phyloP scores from a whole-genome alignment of 78 protist genomes.

The Protostelium mycophagum region DNA sequence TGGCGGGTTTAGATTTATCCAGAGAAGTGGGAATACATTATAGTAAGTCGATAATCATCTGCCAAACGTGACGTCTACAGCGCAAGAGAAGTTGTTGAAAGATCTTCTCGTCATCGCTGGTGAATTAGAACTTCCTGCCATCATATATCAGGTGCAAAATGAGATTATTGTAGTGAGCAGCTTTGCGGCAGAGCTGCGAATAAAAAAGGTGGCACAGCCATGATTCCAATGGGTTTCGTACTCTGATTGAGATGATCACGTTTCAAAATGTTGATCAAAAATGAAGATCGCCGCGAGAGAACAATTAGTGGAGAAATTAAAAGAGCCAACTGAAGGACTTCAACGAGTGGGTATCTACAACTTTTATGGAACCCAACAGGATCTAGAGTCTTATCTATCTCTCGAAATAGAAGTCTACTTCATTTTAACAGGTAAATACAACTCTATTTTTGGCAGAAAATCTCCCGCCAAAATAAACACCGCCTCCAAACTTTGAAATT shows the following conservation, averaged over 20 bases:
- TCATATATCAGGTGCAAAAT: background rate
- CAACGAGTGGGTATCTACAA: background rate
- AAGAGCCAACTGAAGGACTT: background rate
- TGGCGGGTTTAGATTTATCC: background rate
- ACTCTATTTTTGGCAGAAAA: background rate
- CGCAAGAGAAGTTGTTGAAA: background rate
- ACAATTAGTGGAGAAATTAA: background rate
- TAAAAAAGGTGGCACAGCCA: too few relatives aligned
- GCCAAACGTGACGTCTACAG: background rate
- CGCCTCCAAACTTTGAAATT: too few relatives aligned
- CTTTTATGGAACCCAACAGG: background rate
- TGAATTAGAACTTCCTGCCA: background rate
- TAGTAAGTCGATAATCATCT: background rate
- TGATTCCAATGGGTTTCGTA: too few relatives aligned
- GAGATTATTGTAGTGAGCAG: too few relatives aligned
- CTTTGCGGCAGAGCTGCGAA: too few relatives aligned
- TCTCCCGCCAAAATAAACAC: too few relatives aligned
- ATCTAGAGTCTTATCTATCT: background rate
- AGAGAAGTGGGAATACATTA: background rate
- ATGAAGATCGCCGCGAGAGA: conserved; percentile 2
- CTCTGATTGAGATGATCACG: too few relatives aligned
- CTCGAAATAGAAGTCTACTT: background rate
- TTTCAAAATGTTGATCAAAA: too few relatives aligned
- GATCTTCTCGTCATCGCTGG: background rate
- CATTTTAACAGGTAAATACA: background rate